phyloP scores from a whole-genome alignment of 768 basidiomycete species.

The Boletus vermiculosoides region DNA sequence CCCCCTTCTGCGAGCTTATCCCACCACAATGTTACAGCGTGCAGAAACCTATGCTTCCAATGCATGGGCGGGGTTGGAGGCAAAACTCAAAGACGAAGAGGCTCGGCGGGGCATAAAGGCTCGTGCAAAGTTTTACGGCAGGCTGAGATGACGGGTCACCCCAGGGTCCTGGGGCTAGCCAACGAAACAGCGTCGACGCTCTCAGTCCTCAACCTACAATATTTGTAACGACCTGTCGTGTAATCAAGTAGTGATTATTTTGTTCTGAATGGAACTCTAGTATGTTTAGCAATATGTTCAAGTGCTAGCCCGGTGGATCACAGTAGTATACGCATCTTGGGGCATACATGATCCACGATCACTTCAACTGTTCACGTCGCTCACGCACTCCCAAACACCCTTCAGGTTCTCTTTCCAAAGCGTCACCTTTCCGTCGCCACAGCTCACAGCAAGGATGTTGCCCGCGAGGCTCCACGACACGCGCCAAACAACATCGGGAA shows the following conservation, averaged over 20 bases:
- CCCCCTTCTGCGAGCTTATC: conserved; percentile 32
- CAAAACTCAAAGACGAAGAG: conserved; percentile 66
- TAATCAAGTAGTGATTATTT: too few species aligned
- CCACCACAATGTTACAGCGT: conserved; percentile 50
- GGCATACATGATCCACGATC: not conserved
- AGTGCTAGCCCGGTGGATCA: not conserved
- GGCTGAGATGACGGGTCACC: conserved; percentile 14
- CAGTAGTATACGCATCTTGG: not conserved
- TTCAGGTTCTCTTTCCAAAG: conserved; percentile 98
- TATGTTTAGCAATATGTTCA: not conserved
- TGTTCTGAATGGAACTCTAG: too few species aligned
- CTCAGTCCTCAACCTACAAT: too few species aligned
- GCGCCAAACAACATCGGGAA: conserved; percentile 98
- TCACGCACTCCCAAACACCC: conserved; percentile 96
- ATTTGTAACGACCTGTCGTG: too few species aligned
- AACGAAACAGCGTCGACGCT: too few species aligned
- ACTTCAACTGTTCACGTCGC: conserved; percentile 81
- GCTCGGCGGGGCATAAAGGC: conserved; percentile 58
- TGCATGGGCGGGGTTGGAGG: conserved; percentile 54
- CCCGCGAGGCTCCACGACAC: conserved; percentile 97
- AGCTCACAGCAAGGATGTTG: conserved; percentile 93
- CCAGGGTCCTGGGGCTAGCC: not conserved
- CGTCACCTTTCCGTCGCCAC: conserved; percentile 96
- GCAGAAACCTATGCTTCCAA: conserved; percentile 66
- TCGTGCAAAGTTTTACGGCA: conserved; percentile 46